Base-by-base conservation (phyloP, 1,284 basidiomycete species). In the Ustilago esculenta region DNA sequence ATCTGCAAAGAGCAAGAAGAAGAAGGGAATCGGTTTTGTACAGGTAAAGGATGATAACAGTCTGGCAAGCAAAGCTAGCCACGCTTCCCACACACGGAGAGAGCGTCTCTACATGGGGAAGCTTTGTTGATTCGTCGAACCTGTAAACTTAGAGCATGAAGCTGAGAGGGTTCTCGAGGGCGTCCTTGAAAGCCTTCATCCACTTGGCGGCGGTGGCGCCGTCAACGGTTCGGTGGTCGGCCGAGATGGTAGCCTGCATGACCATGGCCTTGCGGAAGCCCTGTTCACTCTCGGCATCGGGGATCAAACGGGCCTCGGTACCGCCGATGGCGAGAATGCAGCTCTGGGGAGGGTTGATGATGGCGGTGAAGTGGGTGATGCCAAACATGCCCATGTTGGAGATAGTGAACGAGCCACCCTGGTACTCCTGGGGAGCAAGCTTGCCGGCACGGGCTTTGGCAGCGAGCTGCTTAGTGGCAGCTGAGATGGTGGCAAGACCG, bases 331-430 rank as follows among this genome's bases (percentile, higher is more conserved):
- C 96, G 57, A 99, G 89, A 81, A 98, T 99, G 84, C 94, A 97
- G 64, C 92, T 92, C 84, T 98, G 96, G 32, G 96, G 96, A 17
- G 92, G 89, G 87, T 99, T 99, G 88, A 99, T 97, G 85, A 99
- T 98, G 46, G 96, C 96, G 18, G 94, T 98, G 84, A 99, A 99
- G 84, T 96, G 89, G 56, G 89, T 88, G 52, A 82, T 78, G 75
- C 92, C 95, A 81, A 88, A 96, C 96, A 98, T 98, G 84, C 96
- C 96, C 73, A 99, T 87, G 85, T 99, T 99, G 73, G 96, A 98
- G 83, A 99, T 93, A 52, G 96, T 98, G 86, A 99, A 98, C 11
- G 93, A 91, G 53, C 96, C 96, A 69, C 96, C 96, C 90, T 93
- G 78, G 86, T 98, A 99, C 84, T 99, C 95, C 53, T 91, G 87